Evolutionary conservation across 179 eudicot genomes (phyloP), one percentile per base, ranked within the genome.

Genomic region (Corrigiola litoralis): DNA sequence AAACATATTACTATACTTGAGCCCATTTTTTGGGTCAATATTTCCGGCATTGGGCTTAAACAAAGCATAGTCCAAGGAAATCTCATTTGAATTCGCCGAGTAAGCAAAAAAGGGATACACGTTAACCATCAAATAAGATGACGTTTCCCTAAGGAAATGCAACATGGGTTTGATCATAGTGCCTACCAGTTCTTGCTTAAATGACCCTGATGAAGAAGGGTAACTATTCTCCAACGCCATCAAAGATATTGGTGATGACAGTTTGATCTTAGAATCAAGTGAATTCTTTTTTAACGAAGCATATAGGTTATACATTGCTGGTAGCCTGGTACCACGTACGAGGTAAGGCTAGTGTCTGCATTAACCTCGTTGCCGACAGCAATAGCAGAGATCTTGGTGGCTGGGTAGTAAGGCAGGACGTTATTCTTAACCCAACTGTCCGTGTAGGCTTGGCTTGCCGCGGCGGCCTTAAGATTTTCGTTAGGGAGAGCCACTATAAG

Each of bases 61-160:
- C 0, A 92, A 52, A 0, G 59, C 98, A 20, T 92, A 89, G 68
- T 92, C 91, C 18, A 89, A 40, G 0, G 86, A 67, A 5, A 92
- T 73, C 1, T 41, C 49, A 27, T 59, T 64, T 1, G 96, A 87
- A 44, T 80, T 61, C 34, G 80, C 98, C 58, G 89, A 85, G 54
- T 91, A 92, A 0, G 98, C 96, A 68, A 92, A 92, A 47, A 89
- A 92, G 0, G 98, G 94, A 77, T 92, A 92, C 3, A 96, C 98
- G 55, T 92, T 92, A 58, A 92, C 83, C 98, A 94, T 89, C 55
- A 92, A 89, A 2, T 96, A 91, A 2, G 96, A 24, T 20, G 63
- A 69, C 0, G 94, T 89, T 9, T 12, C 52, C 1, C 82, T 71
- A 27, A 92, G 56, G 58, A 89, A 92, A 34, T 78, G 77, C 0